Conservation (phyloP, 176 grass and related monocot genomes). For the Microstegium vimineum region DNA sequence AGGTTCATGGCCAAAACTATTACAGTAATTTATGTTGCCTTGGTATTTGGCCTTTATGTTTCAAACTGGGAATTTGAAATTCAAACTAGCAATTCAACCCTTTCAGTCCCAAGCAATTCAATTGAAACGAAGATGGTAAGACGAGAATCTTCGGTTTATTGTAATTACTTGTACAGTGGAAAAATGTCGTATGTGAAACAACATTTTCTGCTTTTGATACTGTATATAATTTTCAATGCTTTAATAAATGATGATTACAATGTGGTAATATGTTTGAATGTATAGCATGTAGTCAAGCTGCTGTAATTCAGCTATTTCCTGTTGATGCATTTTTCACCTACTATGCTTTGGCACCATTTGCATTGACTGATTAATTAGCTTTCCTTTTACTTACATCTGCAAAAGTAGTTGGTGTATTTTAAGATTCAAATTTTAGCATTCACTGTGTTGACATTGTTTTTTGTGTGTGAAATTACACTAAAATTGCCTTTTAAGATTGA, state of each 20-base stretch:
- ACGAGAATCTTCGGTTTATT: not conserved
- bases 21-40: constrained; percentile 56
- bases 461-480: not conserved
- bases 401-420: not conserved
- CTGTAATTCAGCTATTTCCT: not conserved
- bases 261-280: not conserved
- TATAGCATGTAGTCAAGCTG: constrained; percentile 19
- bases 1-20: constrained; percentile 67
- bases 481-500: not conserved
- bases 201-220: not conserved
- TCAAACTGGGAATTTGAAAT: constrained; percentile 78
- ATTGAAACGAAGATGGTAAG: constrained; percentile 54
- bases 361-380: not conserved
- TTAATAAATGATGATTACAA: not conserved
- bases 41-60: constrained; percentile 81
- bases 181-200: not conserved
- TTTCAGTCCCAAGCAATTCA: constrained; percentile 31
- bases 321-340: not conserved
- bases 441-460: not conserved
- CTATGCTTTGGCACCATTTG: constrained; percentile 5
- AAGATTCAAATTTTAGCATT: not conserved
- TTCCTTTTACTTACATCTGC: not conserved
- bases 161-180: not conserved
- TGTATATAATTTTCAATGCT: not conserved
- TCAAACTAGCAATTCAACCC: constrained; percentile 52